Evolutionary conservation across 2,329 filamentous ascomycete species (phyloP).

Genomic region (Didymellaceae sp.): DNA sequence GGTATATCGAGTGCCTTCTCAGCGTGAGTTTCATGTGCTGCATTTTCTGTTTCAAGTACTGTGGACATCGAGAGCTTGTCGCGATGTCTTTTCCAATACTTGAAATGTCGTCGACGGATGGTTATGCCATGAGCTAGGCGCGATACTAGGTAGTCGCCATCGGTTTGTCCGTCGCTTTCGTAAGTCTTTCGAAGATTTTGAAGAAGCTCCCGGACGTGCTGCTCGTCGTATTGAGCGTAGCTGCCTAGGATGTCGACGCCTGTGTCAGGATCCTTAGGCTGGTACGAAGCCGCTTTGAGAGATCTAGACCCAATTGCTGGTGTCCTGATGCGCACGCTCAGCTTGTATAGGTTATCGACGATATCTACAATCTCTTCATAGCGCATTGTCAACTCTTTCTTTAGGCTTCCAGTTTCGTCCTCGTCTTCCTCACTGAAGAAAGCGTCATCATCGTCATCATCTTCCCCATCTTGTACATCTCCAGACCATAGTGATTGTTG

Average conservation of each 20-base stretch:
- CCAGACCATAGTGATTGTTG: slow-evolving; percentile 19
- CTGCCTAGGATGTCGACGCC: slow-evolving; percentile 42
- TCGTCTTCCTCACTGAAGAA: slow-evolving; percentile 40
- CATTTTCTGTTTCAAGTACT: slow-evolving; percentile 33
- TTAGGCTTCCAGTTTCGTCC: slow-evolving; percentile 27
- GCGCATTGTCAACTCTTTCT: slow-evolving; percentile 44
- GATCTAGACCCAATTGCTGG: slow-evolving; percentile 45
- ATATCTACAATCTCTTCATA: slow-evolving; percentile 47
- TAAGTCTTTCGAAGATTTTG: slow-evolving; percentile 28
- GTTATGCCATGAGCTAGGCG: slow-evolving; percentile 43
- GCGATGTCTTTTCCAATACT: slow-evolving; percentile 47
- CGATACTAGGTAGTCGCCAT: slow-evolving; percentile 31
- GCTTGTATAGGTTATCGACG: slow-evolving; percentile 47
- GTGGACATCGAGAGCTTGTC: slow-evolving; percentile 42
- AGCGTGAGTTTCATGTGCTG: not conserved
- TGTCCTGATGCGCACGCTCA: slow-evolving; percentile 46
- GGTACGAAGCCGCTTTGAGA: slow-evolving; percentile 44
- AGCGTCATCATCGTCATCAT: slow-evolving; percentile 36
- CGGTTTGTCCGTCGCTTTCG: slow-evolving; percentile 4
- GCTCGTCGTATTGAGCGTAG: slow-evolving; percentile 41
- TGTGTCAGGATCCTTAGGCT: slow-evolving; percentile 45
- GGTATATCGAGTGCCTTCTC: slow-evolving; percentile 12
- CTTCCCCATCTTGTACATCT: slow-evolving; percentile 20
- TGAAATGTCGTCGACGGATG: slow-evolving; percentile 46
- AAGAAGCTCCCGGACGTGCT: slow-evolving; percentile 42